These are phyloP conservation scores for Paramarasmius palmivorus DNA, from an alignment of 1,284 basidiomycete genomes.

Conservation along the genomic window DNA sequence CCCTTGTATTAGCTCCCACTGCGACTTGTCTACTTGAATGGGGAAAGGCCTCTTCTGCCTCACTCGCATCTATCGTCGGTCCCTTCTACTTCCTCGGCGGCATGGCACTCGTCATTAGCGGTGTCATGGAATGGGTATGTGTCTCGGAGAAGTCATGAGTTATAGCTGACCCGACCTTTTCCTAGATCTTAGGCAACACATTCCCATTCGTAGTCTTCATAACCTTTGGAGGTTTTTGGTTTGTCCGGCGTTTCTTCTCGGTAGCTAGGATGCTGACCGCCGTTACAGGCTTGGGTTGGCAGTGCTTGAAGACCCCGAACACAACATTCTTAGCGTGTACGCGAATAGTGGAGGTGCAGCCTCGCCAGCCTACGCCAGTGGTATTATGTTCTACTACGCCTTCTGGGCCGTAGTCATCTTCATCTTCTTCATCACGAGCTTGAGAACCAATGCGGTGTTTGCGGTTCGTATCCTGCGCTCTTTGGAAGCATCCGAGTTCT, in stretches of 20 bases:
- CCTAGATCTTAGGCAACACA: conserved; percentile 23
- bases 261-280: not conserved
- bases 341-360: conserved; percentile 10
- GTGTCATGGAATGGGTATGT: conserved; percentile 24
- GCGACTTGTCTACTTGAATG: conserved; percentile 19
- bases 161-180: too few relatives aligned
- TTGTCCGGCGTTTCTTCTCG: not conserved
- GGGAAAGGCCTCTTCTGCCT: conserved; percentile 16
- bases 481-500: not conserved
- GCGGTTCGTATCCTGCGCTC: conserved; percentile 12
- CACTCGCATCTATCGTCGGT: conserved; percentile 16
- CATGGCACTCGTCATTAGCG: conserved; percentile 18
- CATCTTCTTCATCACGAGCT: conserved; percentile 16
- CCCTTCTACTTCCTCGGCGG: conserved; percentile 22
- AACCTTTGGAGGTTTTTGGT: conserved; percentile 23
- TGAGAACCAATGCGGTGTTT: conserved; percentile 20
- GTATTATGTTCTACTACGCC: conserved; percentile 19
- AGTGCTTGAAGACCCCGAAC: conserved; percentile 16
- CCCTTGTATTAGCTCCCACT: conserved; percentile 20
- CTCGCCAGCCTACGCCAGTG: conserved; percentile 17
- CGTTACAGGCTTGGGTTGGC: conserved; percentile 18
- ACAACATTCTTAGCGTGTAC: conserved; percentile 13
- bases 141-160: not conserved
- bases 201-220: conserved; percentile 23
- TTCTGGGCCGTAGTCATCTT: conserved; percentile 18